These are phyloP conservation scores for Thelonectria rubi DNA, from an alignment of 2,329 filamentous ascomycete species.

Conservation along the genomic window DNA sequence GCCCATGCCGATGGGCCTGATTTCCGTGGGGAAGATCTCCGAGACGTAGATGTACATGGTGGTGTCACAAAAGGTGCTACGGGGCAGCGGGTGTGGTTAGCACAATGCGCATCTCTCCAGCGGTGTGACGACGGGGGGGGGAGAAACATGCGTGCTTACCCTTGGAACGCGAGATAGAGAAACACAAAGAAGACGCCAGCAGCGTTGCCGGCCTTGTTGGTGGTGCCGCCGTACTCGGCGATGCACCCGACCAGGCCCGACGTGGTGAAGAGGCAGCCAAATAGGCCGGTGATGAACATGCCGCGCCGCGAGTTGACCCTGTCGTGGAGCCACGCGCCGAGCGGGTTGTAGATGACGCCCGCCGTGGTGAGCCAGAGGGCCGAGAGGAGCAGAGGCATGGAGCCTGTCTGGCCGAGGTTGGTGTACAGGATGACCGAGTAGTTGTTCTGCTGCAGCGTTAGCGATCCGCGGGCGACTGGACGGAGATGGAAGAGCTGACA, in stretches of 20 bases:
- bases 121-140: not conserved
- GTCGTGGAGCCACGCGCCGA: slow-evolving; percentile 59
- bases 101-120: not conserved
- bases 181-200: slow-evolving; percentile 55
- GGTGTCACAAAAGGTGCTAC: slow-evolving; percentile 50
- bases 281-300: slow-evolving; percentile 51
- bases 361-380: slow-evolving; percentile 56
- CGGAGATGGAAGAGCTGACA: slow-evolving; percentile 45
- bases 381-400: slow-evolving; percentile 52
- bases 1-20: slow-evolving; percentile 61
- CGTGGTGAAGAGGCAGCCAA: slow-evolving; percentile 52
- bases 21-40: slow-evolving; percentile 56
- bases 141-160: slow-evolving; percentile 43
- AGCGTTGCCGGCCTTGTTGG: slow-evolving; percentile 51
- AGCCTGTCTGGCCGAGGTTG: slow-evolving; percentile 50
- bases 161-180: slow-evolving; percentile 60
- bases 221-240: slow-evolving; percentile 47
- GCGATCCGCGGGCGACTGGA: not conserved
- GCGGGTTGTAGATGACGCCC: slow-evolving; percentile 58
- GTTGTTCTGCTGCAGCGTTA: slow-evolving; percentile 49
- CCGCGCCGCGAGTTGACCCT: slow-evolving; percentile 58
- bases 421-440: slow-evolving; percentile 51
- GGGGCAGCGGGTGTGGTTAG: slow-evolving; percentile 14
- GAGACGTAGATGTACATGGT: slow-evolving; percentile 53
- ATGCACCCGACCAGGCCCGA: slow-evolving; percentile 49